Evolutionary conservation across 306 rosid genomes (phyloP), one percentile per base, ranked within the genome.

Genomic region (Cajanus cajan): DNA sequence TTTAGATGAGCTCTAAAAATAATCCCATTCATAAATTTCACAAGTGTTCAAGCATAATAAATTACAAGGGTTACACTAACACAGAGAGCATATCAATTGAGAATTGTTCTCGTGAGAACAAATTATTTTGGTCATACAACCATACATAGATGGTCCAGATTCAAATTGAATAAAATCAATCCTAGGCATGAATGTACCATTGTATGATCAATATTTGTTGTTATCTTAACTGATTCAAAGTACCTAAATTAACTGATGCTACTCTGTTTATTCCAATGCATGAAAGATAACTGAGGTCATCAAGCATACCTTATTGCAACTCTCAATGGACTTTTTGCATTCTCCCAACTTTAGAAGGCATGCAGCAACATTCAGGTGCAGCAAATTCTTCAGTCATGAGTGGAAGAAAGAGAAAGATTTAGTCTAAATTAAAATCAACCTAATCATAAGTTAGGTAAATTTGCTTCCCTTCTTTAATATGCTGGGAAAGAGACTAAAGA

Each of bases 311-410:
- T 95, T 95, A 66, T 95, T 93, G 93, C 99, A 95, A 67, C 81
- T 90, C 84, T 95, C 99, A 43, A 95, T 89, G 80, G 93, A 89
- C 88, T 91, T 95, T 74, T 74, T 87, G 88, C 97, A 87, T 54
- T 91, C 99, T 54, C 98, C 99, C 86, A 90, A 71, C 81, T 95
- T 95, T 76, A 90, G 81, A 74, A 65, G 83, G 91, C 97, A 91
- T 1, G 98, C 99, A 81, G 97, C 97, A 78, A 93, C 97, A 78
- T 93, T 93, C 80, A 93, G 82, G 84, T 90, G 73, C 78, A 95
- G 87, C 89, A 93, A 73, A 88, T 95, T 91, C 99, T 95, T 87
- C 82, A 85, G 74, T 77, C 78, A 88, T 41, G 24, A 33, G 43
- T 2, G 22, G 25, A 54, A 66, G 76, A 45, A 6, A 74, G 15